Conservation (phyloP, 768 basidiomycete species). For the Lentinula boryana region DNA sequence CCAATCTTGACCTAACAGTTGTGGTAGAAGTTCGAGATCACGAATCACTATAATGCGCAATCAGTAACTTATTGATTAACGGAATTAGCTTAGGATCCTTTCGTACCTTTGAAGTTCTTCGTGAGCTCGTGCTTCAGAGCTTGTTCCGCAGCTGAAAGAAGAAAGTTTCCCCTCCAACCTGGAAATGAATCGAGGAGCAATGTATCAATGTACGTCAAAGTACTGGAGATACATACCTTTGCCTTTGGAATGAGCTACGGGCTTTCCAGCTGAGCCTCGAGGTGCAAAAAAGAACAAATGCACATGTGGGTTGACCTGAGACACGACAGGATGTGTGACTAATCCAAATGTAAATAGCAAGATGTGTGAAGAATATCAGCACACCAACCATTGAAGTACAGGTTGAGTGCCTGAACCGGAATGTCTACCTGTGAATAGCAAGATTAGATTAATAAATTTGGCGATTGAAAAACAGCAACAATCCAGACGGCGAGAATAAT, state of each 20-base stretch:
- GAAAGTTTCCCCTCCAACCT: slow-evolving; percentile 95
- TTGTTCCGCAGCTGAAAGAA: slow-evolving; percentile 89
- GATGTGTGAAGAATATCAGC: not conserved
- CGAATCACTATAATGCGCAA: slow-evolving; percentile 64
- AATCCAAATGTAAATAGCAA: not conserved
- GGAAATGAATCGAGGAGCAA: not conserved
- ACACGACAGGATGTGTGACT: slow-evolving; percentile 93
- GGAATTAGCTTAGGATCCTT: not conserved
- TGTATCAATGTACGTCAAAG: not conserved
- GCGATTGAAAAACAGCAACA: not conserved
- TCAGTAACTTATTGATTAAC: not conserved
- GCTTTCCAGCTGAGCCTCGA: slow-evolving; percentile 82
- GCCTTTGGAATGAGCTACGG: slow-evolving; percentile 90
- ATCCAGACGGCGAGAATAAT: not conserved
- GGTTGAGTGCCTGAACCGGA: slow-evolving; percentile 79
- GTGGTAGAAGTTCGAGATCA: slow-evolving; percentile 93
- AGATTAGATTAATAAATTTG: slow-evolving; percentile 2
- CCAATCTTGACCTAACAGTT: slow-evolving; percentile 91
- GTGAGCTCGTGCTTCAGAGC: slow-evolving; percentile 93
- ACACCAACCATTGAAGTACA: slow-evolving; percentile 76
- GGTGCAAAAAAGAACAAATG: slow-evolving; percentile 95
- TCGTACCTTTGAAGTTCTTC: slow-evolving; percentile 82
- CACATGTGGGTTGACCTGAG: slow-evolving; percentile 89
- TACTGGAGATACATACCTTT: slow-evolving; percentile 53
- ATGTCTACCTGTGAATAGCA: slow-evolving; percentile 73